Conservation (phyloP, 1,139 yeast species). For the Taphrina betulina region DNA sequence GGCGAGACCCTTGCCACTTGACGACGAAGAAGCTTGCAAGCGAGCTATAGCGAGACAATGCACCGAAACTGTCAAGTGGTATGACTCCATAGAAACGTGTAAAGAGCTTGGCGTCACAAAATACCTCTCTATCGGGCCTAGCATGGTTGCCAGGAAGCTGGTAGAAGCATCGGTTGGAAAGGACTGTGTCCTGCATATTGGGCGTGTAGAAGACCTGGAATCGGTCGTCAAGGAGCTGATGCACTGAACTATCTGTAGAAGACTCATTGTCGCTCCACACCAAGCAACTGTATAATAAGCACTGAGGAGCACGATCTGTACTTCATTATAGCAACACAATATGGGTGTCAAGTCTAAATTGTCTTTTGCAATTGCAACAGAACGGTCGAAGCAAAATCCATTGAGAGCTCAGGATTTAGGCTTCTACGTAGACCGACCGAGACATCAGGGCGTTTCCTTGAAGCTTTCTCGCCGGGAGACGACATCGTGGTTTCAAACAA, state of each 20-base stretch:
- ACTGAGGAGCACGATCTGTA: no score
- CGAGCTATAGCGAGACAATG: slow-evolving; percentile 29
- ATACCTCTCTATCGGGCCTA: slow-evolving; percentile 24
- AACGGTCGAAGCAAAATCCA: no score
- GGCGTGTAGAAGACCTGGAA: slow-evolving; percentile 26
- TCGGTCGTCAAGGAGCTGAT: slow-evolving; percentile 26
- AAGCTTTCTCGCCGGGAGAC: no score
- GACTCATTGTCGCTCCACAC: no score
- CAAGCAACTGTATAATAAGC: no score
- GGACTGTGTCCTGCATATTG: slow-evolving; percentile 26
- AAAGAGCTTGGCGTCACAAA: slow-evolving; percentile 13
- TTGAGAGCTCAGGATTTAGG: no score
- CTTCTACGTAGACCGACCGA: no score
- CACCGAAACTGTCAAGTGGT: slow-evolving; percentile 29
- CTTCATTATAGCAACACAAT: no score
- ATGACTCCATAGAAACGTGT: slow-evolving; percentile 23
- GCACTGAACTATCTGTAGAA: slow-evolving; percentile 6
- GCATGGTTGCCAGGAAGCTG: slow-evolving; percentile 28
- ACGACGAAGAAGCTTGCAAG: slow-evolving; percentile 18
- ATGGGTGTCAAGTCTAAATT: no score
- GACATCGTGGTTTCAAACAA: no score
- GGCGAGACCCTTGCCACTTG: slow-evolving; percentile 30
- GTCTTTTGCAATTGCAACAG: no score
- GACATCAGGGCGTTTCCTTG: no score
- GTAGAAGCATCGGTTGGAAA: slow-evolving; percentile 26